Evolutionary conservation across 2,329 filamentous ascomycete genomes (phyloP), one percentile per base, ranked within the genome.

Genomic region (Alternaria sp.): DNA sequence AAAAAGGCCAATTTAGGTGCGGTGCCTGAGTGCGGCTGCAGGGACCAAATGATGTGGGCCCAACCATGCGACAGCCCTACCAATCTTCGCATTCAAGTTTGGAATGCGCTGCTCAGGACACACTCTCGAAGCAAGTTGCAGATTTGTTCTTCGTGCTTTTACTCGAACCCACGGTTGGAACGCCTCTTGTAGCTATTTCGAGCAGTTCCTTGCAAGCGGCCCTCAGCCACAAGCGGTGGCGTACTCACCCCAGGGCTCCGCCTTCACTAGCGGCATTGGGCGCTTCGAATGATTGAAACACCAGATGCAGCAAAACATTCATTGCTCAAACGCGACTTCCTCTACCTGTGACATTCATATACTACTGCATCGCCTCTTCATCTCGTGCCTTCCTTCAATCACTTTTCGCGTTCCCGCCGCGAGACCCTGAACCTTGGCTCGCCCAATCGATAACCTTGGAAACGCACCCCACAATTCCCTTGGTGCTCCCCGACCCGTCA

Each of bases 191-290:
- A 23, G 13, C 19, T 52, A 52, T 36, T 52, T 15, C 30, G 21
- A 30, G 49, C 49, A 4, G 10, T 15, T 25, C 25, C 36, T 17
- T 17, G 36, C 36, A 40, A 40, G 36, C 36, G 36, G 36, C n/a
- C 36, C 57, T 56, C 52, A 62, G 55, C 59, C 43, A 57, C 49
- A 43, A 40, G 32, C 13, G 49, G 56, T 59, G 60, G 60, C 60
- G 49, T 63, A 65, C 68, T 59, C 68, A 60, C 67, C 63, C 62
- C 53, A 57, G 36, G 15, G 36, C 58, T 50, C 62, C 60, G 58
- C 61, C 40, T 57, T 64, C 63, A 63, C 67, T 63, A 72, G 70
- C 66, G 67, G 64, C 59, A 63, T 66, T 73, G 63, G 67, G 66
- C 67, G 49, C 55, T 66, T 61, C 57, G 26, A 7, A 40, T 26